Evolutionary conservation across 768 basidiomycete genomes (phyloP).

Genomic region (Boletus sp.): DNA sequence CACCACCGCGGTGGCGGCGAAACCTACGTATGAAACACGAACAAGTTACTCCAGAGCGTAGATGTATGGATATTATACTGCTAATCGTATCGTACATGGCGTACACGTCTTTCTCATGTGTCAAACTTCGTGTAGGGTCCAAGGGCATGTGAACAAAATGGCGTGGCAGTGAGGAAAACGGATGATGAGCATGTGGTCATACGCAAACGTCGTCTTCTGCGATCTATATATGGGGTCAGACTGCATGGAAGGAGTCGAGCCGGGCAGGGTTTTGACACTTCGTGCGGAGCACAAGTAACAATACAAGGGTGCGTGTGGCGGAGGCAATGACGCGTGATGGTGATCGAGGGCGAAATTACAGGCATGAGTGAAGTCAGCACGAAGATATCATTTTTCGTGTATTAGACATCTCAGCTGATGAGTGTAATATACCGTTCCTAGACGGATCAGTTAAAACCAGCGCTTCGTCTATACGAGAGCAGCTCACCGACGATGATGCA

Average conservation of each 20-base stretch:
- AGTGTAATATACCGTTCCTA: slow-evolving; percentile 16
- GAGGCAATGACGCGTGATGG: slow-evolving; percentile 12
- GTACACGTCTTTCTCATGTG: slow-evolving; percentile 21
- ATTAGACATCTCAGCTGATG: slow-evolving; percentile 16
- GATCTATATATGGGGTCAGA: slow-evolving; percentile 19
- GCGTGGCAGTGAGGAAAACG: slow-evolving; percentile 16
- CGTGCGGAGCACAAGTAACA: slow-evolving; percentile 9
- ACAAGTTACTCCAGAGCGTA: slow-evolving; percentile 6
- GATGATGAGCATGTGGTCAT: slow-evolving; percentile 18
- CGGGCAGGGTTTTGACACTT: background rate
- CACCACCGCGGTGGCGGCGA: background rate
- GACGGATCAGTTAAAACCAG: background rate
- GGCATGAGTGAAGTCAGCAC: slow-evolving; percentile 14
- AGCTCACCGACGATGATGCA: slow-evolving; percentile 17
- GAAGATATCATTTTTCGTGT: slow-evolving; percentile 19
- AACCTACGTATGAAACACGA: background rate
- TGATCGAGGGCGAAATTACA: slow-evolving; percentile 15
- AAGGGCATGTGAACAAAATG: slow-evolving; percentile 17
- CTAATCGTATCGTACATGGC: slow-evolving; percentile 26
- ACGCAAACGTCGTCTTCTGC: slow-evolving; percentile 17
- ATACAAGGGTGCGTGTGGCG: slow-evolving; percentile 6
- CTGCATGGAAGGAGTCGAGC: slow-evolving; percentile 1
- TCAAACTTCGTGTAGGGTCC: slow-evolving; percentile 11
- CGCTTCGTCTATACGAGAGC: background rate
- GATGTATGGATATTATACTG: slow-evolving; percentile 24